Base-by-base conservation (phyloP, 2,329 filamentous ascomycete genomes). In the Lachnellula cervina region DNA sequence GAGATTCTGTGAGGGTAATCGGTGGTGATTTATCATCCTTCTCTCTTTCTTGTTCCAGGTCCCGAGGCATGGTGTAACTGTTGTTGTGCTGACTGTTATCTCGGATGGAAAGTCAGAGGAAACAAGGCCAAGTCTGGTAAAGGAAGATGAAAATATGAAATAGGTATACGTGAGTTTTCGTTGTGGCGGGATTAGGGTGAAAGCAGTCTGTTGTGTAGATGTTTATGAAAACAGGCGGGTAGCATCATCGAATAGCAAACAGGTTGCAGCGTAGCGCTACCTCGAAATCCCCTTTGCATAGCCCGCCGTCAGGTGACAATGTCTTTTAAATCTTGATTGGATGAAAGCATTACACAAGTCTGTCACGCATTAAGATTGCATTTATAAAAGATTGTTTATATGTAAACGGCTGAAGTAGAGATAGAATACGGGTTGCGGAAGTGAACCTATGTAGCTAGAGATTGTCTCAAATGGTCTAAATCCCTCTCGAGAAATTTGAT, bases 1-100 rank as follows among this genome's bases (percentile, higher is more conserved):
- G 54, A 21, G 49, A 52, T 37, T 56, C 54, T 14, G 44, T 44
- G 17, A 56, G 28, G n/a, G 50, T 49, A 1, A 50, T 50, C 14
- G 51, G 51, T 48, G 54, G 49, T 56, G 54, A 38, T 17, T 45
- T 50, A 19, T 50, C 8, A 21, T 47, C 14, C 14, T 28, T 23
- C 17, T 44, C 21, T 23, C 42, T 44, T 8, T 44, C 42, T 14
- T 11, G 42, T 17, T 44, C 42, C 19, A 50, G 48, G 17, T 50
- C 35, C n/a, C 17, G 48, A 42, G 48, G 48, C 35, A 23, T 50
- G 11, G 16, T 38, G 14, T 16, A 13, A 19, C 17, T 14, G 19
- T 13, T 7, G 19, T 17, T 13, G n/a, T 44, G 19, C 13, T 17
- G 44, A 23, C 19, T 21, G 35, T 5, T 38, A n/a, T 40, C 16